Evolutionary conservation across 768 basidiomycete genomes (phyloP).

Genomic region (Russula vinacea): DNA sequence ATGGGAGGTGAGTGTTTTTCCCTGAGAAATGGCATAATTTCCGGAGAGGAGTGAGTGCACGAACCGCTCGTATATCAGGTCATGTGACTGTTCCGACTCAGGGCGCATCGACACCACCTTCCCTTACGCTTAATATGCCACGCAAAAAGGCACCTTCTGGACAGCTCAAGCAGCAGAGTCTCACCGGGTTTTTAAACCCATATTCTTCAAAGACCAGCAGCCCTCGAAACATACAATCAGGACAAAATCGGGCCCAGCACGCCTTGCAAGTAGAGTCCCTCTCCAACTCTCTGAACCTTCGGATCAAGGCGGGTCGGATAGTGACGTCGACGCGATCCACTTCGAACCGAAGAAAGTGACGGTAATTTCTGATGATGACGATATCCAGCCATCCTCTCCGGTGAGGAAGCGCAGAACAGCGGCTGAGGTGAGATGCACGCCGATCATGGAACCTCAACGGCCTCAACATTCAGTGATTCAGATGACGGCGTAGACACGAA

Average conservation of each 20-base stretch:
- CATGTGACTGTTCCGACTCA: constrained; percentile 4
- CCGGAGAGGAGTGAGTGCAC: not conserved
- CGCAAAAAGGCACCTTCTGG: constrained; percentile 9
- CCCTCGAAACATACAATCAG: constrained; percentile 1
- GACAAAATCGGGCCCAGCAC: not conserved
- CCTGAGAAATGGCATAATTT: constrained; percentile 16
- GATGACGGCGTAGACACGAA: constrained; percentile 12
- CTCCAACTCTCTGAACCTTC: not conserved
- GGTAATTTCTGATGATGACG: constrained; percentile 28
- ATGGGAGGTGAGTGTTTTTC: constrained; percentile 11
- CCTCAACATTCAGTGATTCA: constrained; percentile 8
- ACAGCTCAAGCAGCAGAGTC: constrained; percentile 16
- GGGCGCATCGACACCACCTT: not conserved
- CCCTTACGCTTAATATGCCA: constrained; percentile 5
- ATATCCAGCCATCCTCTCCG: constrained; percentile 32
- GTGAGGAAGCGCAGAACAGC: constrained; percentile 29
- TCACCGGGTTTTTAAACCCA: constrained; percentile 14
- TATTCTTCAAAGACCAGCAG: not conserved
- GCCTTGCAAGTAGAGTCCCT: not conserved
- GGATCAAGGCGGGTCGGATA: constrained; percentile 25
- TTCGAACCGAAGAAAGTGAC: constrained; percentile 42
- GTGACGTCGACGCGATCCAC: constrained; percentile 50
- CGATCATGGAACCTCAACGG: not conserved
- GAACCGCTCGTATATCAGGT: no score
- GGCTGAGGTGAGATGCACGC: constrained; percentile 11